A percentile compares a stretch with the other conserved stretches of the same genome.
phyloP scores from a whole-genome alignment of 1,284 basidiomycete genomes.

The Pholiota adiposa region DNA sequence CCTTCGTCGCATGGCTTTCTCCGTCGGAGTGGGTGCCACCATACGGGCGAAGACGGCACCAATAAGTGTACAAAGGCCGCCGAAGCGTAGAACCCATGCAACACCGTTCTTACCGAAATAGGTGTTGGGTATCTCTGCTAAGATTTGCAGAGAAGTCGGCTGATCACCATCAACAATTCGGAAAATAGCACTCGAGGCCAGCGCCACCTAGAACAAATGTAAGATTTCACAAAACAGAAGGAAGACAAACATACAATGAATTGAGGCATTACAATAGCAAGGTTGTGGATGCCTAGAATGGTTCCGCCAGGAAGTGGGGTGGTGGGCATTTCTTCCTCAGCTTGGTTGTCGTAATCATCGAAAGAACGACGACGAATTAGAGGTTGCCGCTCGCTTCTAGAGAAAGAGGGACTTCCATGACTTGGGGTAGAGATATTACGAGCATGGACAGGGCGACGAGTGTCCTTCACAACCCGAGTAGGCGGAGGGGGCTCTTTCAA shows the following conservation, averaged over 20 bases:
- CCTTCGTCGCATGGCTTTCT: conserved; percentile 83
- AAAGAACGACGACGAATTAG: conserved; percentile 73
- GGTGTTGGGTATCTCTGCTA: conserved; percentile 52
- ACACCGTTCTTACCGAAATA: conserved; percentile 86
- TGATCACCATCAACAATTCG: conserved; percentile 64
- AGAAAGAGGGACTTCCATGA: conserved; percentile 30
- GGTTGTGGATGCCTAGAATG: conserved; percentile 93
- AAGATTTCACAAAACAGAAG: background rate
- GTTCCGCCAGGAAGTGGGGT: conserved; percentile 87
- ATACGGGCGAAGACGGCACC: conserved; percentile 75
- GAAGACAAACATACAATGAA: conserved; percentile 70
- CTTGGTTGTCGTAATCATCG: conserved; percentile 48
- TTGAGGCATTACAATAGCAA: conserved; percentile 92
- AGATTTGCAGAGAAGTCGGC: conserved; percentile 32
- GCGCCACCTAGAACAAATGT: conserved; percentile 64
- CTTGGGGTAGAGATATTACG: conserved; percentile 46
- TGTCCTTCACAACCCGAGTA: conserved; percentile 23
- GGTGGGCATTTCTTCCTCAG: conserved; percentile 47
- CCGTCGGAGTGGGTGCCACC: conserved; percentile 86
- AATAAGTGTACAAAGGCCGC: conserved; percentile 80
- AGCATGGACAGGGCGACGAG: conserved; percentile 38
- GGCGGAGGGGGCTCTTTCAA: conserved; percentile 72
- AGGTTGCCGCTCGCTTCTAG: conserved; percentile 50
- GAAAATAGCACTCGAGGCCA: conserved; percentile 92
- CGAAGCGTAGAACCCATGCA: conserved; percentile 93